Evolutionary conservation across 2,329 filamentous ascomycete species (phyloP), one percentile per base, ranked within the genome.

Genomic region (Neopestalotiopsis sp.): DNA sequence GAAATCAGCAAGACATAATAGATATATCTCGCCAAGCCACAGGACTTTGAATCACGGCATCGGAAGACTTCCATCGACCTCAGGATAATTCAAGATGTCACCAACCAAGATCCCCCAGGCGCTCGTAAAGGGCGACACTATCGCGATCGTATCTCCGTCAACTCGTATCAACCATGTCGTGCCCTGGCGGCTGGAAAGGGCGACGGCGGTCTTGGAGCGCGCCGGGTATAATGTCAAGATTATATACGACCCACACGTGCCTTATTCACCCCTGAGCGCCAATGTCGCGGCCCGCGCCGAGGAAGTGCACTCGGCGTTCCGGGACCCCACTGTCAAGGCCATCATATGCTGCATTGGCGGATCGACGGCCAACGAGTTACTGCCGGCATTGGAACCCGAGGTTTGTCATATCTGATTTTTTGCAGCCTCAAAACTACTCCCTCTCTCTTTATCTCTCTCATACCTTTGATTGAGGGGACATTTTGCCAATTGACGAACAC

Each of bases 271-370:
- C 17, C 73, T 75, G 10, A 76, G 82, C 32, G 75, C 78, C 40
- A 72, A 71, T 52, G 81, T 83, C 13, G 61, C 63, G 1, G 80
- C 80, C 66, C 79, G 81, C 9, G 70, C 82, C 0, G 70, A 76
- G 1, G 82, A 84, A 71, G 73, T 84, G 6, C 78, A 78, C 52
- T 69, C 75, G 17, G 81, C 81, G 49, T 80, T 84, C 67, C 73
- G 75, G 1, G 81, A 83, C 71, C 75, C 77, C 0, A 65, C 62
- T 3, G 74, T 83, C 62, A 72, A 75, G 5, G 81, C 79, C 49
- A 69, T 84, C 62, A 75, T 82, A 72, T 81, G 79, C 73, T 82
- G 79, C 40, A 75, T 81, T 65, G 82, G 82, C 65, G 82, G 82
- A 1, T 67, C 78, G 20, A 72, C 78, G n/a, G 79, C 81, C 62